phyloP scores from a whole-genome alignment of 108 stramenopile species.

The Nitzschia sp. region DNA sequence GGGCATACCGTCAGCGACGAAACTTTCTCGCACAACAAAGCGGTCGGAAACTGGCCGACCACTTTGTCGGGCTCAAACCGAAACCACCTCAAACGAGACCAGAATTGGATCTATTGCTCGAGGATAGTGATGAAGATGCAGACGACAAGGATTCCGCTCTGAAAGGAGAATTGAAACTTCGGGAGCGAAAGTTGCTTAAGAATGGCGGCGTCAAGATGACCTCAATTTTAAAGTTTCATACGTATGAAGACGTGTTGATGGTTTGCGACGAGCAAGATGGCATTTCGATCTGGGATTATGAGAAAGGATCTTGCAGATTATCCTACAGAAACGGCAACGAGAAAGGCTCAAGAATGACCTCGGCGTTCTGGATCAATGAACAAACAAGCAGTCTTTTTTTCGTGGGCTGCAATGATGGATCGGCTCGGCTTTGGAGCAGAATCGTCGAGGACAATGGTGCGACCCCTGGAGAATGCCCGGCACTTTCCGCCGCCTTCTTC shows the following conservation, averaged over 20 bases:
- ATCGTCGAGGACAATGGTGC: slow-evolving; percentile 68
- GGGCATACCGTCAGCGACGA: slow-evolving; percentile 64
- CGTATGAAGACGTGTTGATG: slow-evolving; percentile 89
- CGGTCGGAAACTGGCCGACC: slow-evolving; percentile 51
- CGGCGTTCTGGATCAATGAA: slow-evolving; percentile 93
- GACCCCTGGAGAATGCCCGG: slow-evolving; percentile 41
- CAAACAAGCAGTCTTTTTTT: slow-evolving; percentile 74
- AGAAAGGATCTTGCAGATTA: slow-evolving; percentile 43
- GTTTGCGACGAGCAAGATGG: slow-evolving; percentile 76
- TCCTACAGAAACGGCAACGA: slow-evolving; percentile 68
- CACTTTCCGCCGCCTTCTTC: slow-evolving; percentile 81
- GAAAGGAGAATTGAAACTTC: slow-evolving; percentile 67
- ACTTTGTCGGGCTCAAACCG: slow-evolving; percentile 59
- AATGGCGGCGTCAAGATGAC: slow-evolving; percentile 69
- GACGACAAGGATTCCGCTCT: slow-evolving; percentile 45
- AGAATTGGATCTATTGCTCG: slow-evolving; percentile 13
- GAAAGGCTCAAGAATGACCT: slow-evolving; percentile 78
- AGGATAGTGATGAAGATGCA: slow-evolving; percentile 28
- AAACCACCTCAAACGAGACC: slow-evolving; percentile 23
- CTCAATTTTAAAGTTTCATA: slow-evolving; percentile 87
- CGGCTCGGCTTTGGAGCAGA: slow-evolving; percentile 86
- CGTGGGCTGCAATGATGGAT: slow-evolving; percentile 92
- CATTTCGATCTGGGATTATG: slow-evolving; percentile 85
- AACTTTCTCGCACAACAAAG: slow-evolving; percentile 54
- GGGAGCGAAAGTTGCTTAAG: slow-evolving; percentile 67